phyloP scores from a whole-genome alignment of 176 grass and related monocot genomes.

The Triticum timopheevii region DNA sequence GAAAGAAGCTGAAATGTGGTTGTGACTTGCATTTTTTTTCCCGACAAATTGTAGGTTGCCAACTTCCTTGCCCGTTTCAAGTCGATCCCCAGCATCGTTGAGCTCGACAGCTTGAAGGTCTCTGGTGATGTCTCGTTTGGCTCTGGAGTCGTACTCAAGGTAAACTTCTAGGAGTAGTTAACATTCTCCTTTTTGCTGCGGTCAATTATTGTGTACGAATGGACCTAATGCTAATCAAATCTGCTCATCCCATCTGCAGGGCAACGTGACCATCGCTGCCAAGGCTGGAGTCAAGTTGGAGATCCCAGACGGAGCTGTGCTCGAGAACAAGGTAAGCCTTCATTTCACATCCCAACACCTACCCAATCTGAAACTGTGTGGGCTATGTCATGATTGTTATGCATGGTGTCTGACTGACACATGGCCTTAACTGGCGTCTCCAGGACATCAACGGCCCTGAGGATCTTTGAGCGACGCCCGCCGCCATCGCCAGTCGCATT shows the following conservation, averaged over 20 bases:
- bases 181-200: background rate
- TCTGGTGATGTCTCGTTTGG: slow-evolving; percentile 95
- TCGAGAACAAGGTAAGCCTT: slow-evolving; percentile 72
- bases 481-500: background rate
- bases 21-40: background rate
- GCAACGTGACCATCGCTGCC: slow-evolving; percentile 65
- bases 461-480: slow-evolving; percentile 51
- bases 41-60: slow-evolving; percentile 49
- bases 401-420: background rate
- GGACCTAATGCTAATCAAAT: no score
- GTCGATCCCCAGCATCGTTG: slow-evolving; percentile 96
- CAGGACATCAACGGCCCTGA: slow-evolving; percentile 62
- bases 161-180: slow-evolving; percentile 22
- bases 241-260: slow-evolving; percentile 25
- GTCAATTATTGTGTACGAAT: background rate
- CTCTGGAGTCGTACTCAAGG: slow-evolving; percentile 78
- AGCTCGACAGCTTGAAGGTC: slow-evolving; percentile 93
- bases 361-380: background rate
- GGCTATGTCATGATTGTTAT: no score
- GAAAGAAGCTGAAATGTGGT: background rate
- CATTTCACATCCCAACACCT: background rate
- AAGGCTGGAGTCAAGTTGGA: slow-evolving; percentile 70
- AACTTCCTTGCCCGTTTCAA: slow-evolving; percentile 92
- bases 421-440: background rate
- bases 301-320: slow-evolving; percentile 62